Conservation (phyloP, 2,329 filamentous ascomycete species). For the Pyrenophora tritici-repentis region DNA sequence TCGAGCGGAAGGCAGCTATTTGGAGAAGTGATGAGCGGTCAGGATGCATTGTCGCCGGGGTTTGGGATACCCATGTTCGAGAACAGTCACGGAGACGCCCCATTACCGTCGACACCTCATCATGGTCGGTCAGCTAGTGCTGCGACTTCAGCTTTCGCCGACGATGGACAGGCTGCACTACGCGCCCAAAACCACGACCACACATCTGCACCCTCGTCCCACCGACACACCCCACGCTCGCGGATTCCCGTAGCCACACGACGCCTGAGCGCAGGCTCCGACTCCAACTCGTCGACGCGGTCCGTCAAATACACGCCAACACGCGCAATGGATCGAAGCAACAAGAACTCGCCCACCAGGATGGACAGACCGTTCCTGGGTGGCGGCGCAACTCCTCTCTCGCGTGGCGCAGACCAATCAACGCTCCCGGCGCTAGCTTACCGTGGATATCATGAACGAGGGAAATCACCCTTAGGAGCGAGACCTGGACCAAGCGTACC, state of each 20-base stretch:
- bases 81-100: conserved; percentile 13
- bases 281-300: conserved; percentile 43
- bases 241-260: conserved; percentile 41
- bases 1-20: conserved; percentile 41
- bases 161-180: conserved; percentile 18
- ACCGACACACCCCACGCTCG: conserved; percentile 37
- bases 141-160: conserved; percentile 19
- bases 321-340: conserved; percentile 26
- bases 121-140: conserved; percentile 29
- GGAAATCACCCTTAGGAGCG: conserved; percentile 33
- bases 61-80: conserved; percentile 41
- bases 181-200: conserved; percentile 16
- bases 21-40: conserved; percentile 43
- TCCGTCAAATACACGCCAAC: conserved; percentile 40
- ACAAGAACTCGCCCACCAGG: conserved; percentile 35
- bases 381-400: conserved; percentile 5
- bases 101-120: conserved; percentile 20
- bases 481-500: conserved; percentile 33
- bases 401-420: conserved; percentile 21
- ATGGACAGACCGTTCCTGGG: conserved; percentile 24
- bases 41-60: conserved; percentile 37
- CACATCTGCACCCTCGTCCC: conserved; percentile 19
- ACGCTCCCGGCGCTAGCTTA: conserved; percentile 38
- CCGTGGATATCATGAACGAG: conserved; percentile 39
- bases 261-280: conserved; percentile 42